A percentile compares a stretch with the other conserved stretches of the same genome.
phyloP scores from a whole-genome alignment of 805 yeast genomes.

The Metschnikowia gelsemii region DNA sequence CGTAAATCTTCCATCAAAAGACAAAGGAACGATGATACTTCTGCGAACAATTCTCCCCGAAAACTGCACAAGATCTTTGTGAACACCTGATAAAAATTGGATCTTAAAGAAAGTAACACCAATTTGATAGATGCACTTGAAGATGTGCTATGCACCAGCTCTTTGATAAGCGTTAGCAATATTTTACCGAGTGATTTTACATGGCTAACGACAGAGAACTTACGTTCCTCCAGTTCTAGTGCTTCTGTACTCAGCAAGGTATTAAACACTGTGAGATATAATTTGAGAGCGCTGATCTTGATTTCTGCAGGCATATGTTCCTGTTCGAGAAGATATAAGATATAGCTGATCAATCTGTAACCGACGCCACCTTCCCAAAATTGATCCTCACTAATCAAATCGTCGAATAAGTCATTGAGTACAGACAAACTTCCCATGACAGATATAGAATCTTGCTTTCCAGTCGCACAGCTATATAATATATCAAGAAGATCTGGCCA shows the following conservation, averaged over 20 bases:
- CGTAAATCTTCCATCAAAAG: slow-evolving; percentile 27
- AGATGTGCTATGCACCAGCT: slow-evolving; percentile 3
- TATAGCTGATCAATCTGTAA: slow-evolving; percentile 48
- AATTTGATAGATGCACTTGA: slow-evolving; percentile 8
- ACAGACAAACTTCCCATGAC: slow-evolving; percentile 58
- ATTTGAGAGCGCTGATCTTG: slow-evolving; percentile 47
- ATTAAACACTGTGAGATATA: slow-evolving; percentile 53
- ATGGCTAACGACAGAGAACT: slow-evolving; percentile 31
- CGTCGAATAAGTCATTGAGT: slow-evolving; percentile 78
- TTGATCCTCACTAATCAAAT: slow-evolving; percentile 80
- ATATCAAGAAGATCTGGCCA: slow-evolving; percentile 73
- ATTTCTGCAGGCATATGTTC: slow-evolving; percentile 30
- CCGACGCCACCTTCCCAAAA: slow-evolving; percentile 79
- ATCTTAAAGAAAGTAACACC: slow-evolving; percentile 25
- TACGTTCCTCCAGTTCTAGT: slow-evolving; percentile 36
- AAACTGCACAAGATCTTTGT: slow-evolving; percentile 29
- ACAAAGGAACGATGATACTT: slow-evolving; percentile 18
- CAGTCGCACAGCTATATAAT: slow-evolving; percentile 44
- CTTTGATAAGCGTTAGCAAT: slow-evolving; percentile 6
- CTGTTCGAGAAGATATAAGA: slow-evolving; percentile 41
- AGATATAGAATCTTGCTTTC: slow-evolving; percentile 28
- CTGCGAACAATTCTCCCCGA: slow-evolving; percentile 25
- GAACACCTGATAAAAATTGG: slow-evolving; percentile 30
- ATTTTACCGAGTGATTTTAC: slow-evolving; percentile 19
- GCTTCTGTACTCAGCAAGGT: slow-evolving; percentile 55